phyloP scores from a whole-genome alignment of 805 yeast genomes.

The Lachancea sp. region DNA sequence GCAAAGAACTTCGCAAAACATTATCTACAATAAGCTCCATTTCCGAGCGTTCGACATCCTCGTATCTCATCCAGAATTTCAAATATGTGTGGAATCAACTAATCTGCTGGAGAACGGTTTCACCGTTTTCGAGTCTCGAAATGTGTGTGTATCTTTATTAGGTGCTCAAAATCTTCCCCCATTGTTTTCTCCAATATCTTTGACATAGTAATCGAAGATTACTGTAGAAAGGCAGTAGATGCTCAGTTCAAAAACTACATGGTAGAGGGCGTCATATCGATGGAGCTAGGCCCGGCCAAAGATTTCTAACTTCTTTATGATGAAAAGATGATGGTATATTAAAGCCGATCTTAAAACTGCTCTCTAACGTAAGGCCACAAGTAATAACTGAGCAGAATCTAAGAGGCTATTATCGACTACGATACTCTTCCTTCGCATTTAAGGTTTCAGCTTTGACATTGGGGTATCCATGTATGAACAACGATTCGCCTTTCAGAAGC shows the following conservation, averaged over 20 bases:
- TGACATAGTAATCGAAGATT: conserved; percentile 16
- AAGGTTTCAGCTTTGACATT: too few species aligned
- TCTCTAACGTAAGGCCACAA: conserved; percentile 10
- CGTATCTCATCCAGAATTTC: conserved; percentile 15
- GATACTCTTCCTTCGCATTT: too few species aligned
- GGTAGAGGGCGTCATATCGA: conserved; percentile 39
- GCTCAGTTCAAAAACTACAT: conserved; percentile 20
- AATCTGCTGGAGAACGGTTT: conserved; percentile 2
- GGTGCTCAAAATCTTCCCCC: conserved; percentile 3
- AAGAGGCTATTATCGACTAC: too few species aligned
- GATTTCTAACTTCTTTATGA: conserved; percentile 39
- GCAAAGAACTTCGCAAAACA: conserved; percentile 10
- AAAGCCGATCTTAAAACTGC: conserved; percentile 21
- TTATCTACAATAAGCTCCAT: conserved; percentile 12
- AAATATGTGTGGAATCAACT: conserved; percentile 10
- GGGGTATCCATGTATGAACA: too few species aligned
- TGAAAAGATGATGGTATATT: conserved; percentile 19
- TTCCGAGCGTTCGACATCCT: conserved; percentile 20
- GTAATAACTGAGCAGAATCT: neutral
- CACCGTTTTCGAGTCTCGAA: conserved; percentile 9
- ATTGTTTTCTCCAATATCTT: conserved; percentile 12
- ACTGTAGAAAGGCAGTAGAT: conserved; percentile 18
- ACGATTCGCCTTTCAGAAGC: too few species aligned
- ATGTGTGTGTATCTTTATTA: neutral
- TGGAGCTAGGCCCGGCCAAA: conserved; percentile 31